Evolutionary conservation across 208 protist genomes (phyloP).

Genomic region (Trypanosoma platydactyli): DNA sequence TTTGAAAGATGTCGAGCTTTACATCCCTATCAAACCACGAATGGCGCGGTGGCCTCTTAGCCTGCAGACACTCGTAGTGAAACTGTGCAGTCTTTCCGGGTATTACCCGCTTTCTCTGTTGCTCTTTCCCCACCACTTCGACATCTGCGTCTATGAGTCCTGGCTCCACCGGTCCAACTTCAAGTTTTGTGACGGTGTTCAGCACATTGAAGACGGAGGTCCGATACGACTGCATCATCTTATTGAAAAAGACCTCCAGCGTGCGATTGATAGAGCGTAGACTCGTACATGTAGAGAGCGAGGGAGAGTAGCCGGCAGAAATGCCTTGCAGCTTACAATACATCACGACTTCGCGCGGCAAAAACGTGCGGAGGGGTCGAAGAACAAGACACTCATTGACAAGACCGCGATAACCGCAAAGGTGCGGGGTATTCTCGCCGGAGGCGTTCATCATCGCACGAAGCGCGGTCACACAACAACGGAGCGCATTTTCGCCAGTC

Average conservation of each 20-base stretch:
- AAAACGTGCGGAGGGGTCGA: slow-evolving; percentile 60
- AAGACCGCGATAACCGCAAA: slow-evolving; percentile 41
- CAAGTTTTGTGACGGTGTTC: slow-evolving; percentile 59
- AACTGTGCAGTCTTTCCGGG: slow-evolving; percentile 33
- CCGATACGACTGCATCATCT: slow-evolving; percentile 42
- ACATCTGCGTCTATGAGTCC: slow-evolving; percentile 13
- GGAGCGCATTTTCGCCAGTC: slow-evolving; percentile 60
- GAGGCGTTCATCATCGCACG: slow-evolving; percentile 57
- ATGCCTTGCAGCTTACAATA: slow-evolving; percentile 61
- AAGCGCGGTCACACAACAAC: slow-evolving; percentile 44
- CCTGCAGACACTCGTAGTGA: slow-evolving; percentile 20
- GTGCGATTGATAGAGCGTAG: slow-evolving; percentile 52
- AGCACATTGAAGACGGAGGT: slow-evolving; percentile 86
- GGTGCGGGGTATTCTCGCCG: slow-evolving; percentile 46
- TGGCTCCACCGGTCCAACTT: slow-evolving; percentile 19
- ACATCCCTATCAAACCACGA: slow-evolving; percentile 2
- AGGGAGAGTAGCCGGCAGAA: slow-evolving; percentile 46
- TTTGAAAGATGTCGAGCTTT: background rate
- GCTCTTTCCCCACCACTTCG: background rate
- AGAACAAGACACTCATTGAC: slow-evolving; percentile 41
- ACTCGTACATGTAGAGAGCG: slow-evolving; percentile 44
- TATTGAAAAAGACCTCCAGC: slow-evolving; percentile 70
- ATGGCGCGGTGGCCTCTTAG: slow-evolving; percentile 4
- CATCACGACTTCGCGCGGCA: slow-evolving; percentile 68
- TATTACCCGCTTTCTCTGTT: slow-evolving; percentile 29